Base-by-base conservation (phyloP, 352 stramenopile genomes). In the Globisporangium cylindrosporum region DNA sequence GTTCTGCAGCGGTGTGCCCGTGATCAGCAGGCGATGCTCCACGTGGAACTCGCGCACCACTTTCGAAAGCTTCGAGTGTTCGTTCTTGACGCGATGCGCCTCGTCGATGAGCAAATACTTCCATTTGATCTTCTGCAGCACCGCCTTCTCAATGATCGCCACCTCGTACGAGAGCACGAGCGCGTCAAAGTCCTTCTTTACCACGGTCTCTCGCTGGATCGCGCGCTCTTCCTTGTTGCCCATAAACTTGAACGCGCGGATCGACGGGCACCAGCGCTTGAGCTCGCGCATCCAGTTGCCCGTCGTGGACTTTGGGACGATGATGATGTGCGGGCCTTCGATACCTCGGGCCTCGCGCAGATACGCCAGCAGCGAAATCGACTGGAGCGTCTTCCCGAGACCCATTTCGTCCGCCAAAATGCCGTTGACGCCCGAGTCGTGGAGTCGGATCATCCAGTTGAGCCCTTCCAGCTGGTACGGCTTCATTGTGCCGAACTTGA, bases 201-300 rank as follows among this genome's bases (percentile, higher is more conserved):
- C 73, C 4, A 97, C 84, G 0, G 86, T 95, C 56, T 93, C 87
- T 38, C 97, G 78, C 76, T 99, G 88, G 55, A 93, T 78, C n/a
- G 95, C 97, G 54, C 97, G 91, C 70, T 98, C 93, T 6, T 98
- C 86, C 68, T 97, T 97, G 43, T 80, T 86, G 51, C 98, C 98
- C 88, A 99, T 98, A 68, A 99, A 99, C 68, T 98, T 94, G 66
- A 98, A 85, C 6, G 97, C 94, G 15, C 90, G 88, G 68, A 98
- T 93, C 22, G 76, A 87, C 1, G 98, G 98, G 54, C 97, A 93
- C 97, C 97, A 99, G 64, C 97, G 92, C 81, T 98, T 89, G 57
- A 99, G 90, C 77, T 99, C 98, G 67, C 95, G 92, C 93, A 99
- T 97, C 98, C 98, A 99, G 77, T 99, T 99, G 48, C 96, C 95